phyloP scores from a whole-genome alignment of 225 moss, liverwort and hornwort species.

The Rhytidiadelphus loreus region DNA sequence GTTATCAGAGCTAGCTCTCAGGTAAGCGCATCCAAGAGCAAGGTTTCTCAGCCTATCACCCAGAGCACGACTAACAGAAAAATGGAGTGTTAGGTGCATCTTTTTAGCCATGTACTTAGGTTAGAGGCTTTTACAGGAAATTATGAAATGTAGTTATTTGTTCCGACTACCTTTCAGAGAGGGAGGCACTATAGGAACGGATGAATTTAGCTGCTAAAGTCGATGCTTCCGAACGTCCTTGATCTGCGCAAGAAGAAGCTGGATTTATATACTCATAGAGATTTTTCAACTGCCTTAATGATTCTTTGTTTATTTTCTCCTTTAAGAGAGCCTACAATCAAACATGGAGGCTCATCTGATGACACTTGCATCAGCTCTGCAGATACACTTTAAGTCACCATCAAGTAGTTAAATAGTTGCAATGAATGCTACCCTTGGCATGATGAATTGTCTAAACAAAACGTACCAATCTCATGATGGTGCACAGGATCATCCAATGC shows the following conservation, averaged over 20 bases:
- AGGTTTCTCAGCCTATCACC: background rate
- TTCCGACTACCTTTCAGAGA: slow-evolving; percentile 47
- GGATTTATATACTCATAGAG: background rate
- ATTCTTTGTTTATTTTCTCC: background rate
- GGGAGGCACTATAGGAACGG: slow-evolving; percentile 46
- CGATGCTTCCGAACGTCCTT: slow-evolving; percentile 37
- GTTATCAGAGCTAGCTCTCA: background rate
- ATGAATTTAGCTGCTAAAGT: slow-evolving; percentile 63
- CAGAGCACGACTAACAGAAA: background rate
- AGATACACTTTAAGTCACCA: background rate
- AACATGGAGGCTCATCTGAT: background rate
- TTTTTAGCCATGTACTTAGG: background rate
- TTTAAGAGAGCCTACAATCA: background rate
- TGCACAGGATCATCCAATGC: slow-evolving; percentile 65
- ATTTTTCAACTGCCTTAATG: background rate
- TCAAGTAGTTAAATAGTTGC: background rate
- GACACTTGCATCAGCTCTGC: background rate
- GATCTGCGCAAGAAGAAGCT: slow-evolving; percentile 20
- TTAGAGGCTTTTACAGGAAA: background rate
- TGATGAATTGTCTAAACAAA: background rate
- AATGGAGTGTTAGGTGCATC: background rate
- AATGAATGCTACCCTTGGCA: background rate
- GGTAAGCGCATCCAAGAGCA: background rate
- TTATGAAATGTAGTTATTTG: background rate
- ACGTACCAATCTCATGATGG: slow-evolving; percentile 55